Conservation (phyloP, 345 rosid genomes). For the Nephelium lappaceum region DNA sequence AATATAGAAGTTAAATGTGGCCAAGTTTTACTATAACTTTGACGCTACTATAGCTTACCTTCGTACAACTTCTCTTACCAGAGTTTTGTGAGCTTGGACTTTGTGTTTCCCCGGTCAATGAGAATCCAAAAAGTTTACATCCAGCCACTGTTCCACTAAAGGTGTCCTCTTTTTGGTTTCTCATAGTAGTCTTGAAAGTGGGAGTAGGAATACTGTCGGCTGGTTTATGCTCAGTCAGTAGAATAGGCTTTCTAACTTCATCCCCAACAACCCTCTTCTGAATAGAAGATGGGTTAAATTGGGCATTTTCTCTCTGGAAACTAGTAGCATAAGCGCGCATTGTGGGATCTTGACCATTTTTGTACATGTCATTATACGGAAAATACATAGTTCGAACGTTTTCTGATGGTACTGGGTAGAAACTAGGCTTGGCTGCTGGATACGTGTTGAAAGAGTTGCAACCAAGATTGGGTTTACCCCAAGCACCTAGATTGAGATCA, state of each 20-base stretch:
- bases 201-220: slow-evolving; percentile 42
- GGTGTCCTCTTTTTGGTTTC: slow-evolving; percentile 39
- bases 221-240: slow-evolving; percentile 39
- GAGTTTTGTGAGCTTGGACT: slow-evolving; percentile 55
- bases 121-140: slow-evolving; percentile 86
- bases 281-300: slow-evolving; percentile 35
- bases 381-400: slow-evolving; percentile 44
- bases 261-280: slow-evolving; percentile 34
- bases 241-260: slow-evolving; percentile 41
- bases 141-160: slow-evolving; percentile 48
- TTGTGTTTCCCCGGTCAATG: slow-evolving; percentile 59
- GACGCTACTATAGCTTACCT: slow-evolving; percentile 50
- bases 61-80: slow-evolving; percentile 89
- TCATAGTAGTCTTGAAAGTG: slow-evolving; percentile 37
- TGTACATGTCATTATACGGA: slow-evolving; percentile 44
- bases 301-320: slow-evolving; percentile 42
- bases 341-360: slow-evolving; percentile 39
- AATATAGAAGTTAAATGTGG: slow-evolving; percentile 17
- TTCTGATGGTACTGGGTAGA: slow-evolving; percentile 57
- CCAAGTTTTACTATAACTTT: slow-evolving; percentile 14
- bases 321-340: slow-evolving; percentile 34
- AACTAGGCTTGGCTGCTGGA: slow-evolving; percentile 51
- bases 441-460: slow-evolving; percentile 45
- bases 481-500: slow-evolving; percentile 54
- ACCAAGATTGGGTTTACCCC: slow-evolving; percentile 53